Evolutionary conservation across 495 filamentous ascomycete genomes (phyloP), one percentile per base, ranked within the genome.

Genomic region (Penicillium pulvis): DNA sequence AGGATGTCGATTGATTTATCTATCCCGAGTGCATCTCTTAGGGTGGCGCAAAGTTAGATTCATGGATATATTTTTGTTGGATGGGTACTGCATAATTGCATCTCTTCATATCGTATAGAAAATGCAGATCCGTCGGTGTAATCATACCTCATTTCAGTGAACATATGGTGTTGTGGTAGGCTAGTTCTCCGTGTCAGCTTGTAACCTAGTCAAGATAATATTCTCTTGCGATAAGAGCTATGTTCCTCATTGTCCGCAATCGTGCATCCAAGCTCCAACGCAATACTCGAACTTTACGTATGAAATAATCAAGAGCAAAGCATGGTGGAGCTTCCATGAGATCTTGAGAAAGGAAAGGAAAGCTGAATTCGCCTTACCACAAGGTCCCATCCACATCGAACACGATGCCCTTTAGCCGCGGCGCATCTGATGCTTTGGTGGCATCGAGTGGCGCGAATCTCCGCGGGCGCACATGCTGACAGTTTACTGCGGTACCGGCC

Each of bases 361-460:
- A 36, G 28, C 24, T 20, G 36, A 43, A 14, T 49, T n/a, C 52
- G 53, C 42, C 79, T 84, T 73, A 93, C 93, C 90, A 96, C 49
- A 98, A 71, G 20, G 93, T 98, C 6, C 93, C 93, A 72, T 98
- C 93, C 33, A 98, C 90, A 76, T 98, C 93, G 71, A 98, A 98
- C 31, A 97, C 85, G 7, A 98, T 83, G 1, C 93, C 93, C 62
- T 87, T 84, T 50, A 98, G 73, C 51, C 73, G 79, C 39, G 87
- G 88, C 11, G 76, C 76, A 55, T 72, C 65, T 20, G 67, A 67
- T 7, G 55, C 28, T 28, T 56, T 63, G 0, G 57, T 56, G 0
- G 79, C 69, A 62, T 80, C 70, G 47, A 90, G 73, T 17, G 85
- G 83, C 6, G 83, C 83, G 63, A 87, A 86, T 10, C 75, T 70